Evolutionary conservation across 192 early-diverging fungal genomes (phyloP), one percentile per base, ranked within the genome.

Genomic region (Coemansia sp.): DNA sequence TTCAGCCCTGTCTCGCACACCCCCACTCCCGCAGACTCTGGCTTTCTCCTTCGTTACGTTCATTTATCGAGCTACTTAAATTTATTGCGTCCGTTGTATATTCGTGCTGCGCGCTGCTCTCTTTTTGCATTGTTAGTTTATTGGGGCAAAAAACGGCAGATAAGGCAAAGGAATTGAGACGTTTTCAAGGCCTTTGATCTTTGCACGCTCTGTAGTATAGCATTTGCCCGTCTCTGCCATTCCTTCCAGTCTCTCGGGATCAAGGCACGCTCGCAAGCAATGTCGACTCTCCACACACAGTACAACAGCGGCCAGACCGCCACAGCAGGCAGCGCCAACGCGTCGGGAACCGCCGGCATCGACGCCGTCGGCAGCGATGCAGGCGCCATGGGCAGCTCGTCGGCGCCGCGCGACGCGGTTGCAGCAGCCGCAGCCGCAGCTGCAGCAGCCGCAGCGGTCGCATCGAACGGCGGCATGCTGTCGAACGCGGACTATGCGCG

Each of bases 221-320:
- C n/a, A n/a, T n/a, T n/a, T n/a, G n/a, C n/a, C n/a, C n/a, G n/a
- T n/a, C n/a, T n/a, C n/a, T n/a, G n/a, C n/a, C n/a, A 31, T 31
- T 31, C 30, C 8, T 31, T 31, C 30, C 30, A 31, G n/a, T n/a
- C n/a, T n/a, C n/a, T n/a, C n/a, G n/a, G n/a, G n/a, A n/a, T n/a
- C n/a, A n/a, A n/a, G n/a, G n/a, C n/a, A n/a, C n/a, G n/a, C n/a
- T n/a, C n/a, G 30, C 30, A 31, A 31, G 30, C 30, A 31, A 77
- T 78, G 76, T 79, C 76, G 22, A 79, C 76, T 25, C 69, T 79
- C 42, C 76, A 79, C 63, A 72, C 76, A 71, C 69, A 67, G 33
- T 79, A 79, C 76, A 62, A 27, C 63, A 65, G 56, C 50, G 57
- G 65, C 30, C 76, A 79, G 76, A 47, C 76, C 7, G 50, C 71